Evolutionary conservation across 2,329 filamentous ascomycete species (phyloP), one percentile per base, ranked within the genome.

Genomic region (Botrytis elliptica): DNA sequence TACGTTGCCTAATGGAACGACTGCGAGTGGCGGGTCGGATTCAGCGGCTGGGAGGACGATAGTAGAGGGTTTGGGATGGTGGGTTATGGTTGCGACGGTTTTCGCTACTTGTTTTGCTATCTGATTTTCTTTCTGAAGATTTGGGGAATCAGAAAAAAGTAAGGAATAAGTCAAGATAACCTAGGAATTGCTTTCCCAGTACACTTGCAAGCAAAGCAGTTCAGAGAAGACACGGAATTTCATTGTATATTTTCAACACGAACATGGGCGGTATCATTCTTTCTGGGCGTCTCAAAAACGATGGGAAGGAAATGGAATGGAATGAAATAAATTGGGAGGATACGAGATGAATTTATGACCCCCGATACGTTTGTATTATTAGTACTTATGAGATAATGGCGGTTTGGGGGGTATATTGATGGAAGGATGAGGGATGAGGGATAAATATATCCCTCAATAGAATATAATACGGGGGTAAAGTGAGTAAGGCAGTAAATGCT

Each of bases 1-100:
- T n/a, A 92, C 91, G 0, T 83, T 95, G 5, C 88, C 90, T 44
- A 91, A 92, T 77, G 89, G 88, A 67, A 92, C 90, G 0, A 90
- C 88, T 0, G 85, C 86, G 0, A 75, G 84, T 8, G 85, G 84
- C 20, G 86, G 84, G 40, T 83, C 81, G 22, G 84, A 76, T 33
- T 83, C 82, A n/a, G 83, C 75, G 1, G 72, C 74, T 14, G 52
- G 65, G 14, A 65, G 72, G 0, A 69, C 60, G 5, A 16, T 77
- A 4, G 70, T 75, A 7, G 67, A 77, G 70, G 73, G 75, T 1
- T 74, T 74, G 38, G 79, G 79, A 1, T 81, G 79, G 49, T 79
- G 77, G 76, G 75, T 79, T 22, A 79, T 81, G 78, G 72, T 80
- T 62, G 78, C 78, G 9, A 25, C 79, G n/a, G 79, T 81, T 42